phyloP scores from a whole-genome alignment of 2,329 filamentous ascomycete species.

The Fusarium caatingaense region DNA sequence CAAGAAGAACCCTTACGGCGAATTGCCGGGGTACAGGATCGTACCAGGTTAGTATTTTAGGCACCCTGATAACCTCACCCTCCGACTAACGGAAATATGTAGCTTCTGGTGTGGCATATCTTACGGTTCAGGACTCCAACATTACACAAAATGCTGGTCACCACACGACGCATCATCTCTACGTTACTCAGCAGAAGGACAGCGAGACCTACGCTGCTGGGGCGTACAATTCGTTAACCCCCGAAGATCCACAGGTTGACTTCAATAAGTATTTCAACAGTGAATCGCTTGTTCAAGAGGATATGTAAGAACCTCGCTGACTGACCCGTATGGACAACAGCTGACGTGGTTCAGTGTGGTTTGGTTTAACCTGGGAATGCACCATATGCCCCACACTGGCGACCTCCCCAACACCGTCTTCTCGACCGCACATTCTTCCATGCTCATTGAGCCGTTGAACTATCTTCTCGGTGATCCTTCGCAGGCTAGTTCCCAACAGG shows the following conservation, averaged over 20 bases:
- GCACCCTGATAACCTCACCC: rapidly evolving
- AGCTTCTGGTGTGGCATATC: constrained; percentile 6
- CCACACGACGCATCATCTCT: constrained; percentile 9
- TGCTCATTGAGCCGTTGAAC: constrained; percentile 1
- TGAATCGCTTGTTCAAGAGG: background rate
- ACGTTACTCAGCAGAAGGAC: background rate
- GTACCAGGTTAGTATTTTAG: background rate
- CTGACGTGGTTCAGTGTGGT: background rate
- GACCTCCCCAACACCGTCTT: constrained; percentile 10
- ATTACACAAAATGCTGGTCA: background rate
- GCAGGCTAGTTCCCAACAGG: background rate
- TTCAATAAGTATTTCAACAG: constrained; percentile 12
- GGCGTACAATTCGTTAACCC: background rate
- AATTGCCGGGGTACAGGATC: constrained; percentile 3
- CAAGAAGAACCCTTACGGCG: background rate
- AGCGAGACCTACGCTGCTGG: background rate
- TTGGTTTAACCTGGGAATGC: constrained; percentile 6
- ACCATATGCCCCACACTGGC: constrained; percentile 15
- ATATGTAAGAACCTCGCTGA: background rate
- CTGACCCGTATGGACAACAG: rapidly evolving
- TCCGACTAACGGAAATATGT: rapidly evolving
- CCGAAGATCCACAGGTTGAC: constrained; percentile 2
- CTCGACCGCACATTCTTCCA: background rate
- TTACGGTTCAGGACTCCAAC: background rate
- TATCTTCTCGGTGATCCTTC: background rate